Conservation (phyloP, 306 rosid species). For the Gillenia trifoliata region DNA sequence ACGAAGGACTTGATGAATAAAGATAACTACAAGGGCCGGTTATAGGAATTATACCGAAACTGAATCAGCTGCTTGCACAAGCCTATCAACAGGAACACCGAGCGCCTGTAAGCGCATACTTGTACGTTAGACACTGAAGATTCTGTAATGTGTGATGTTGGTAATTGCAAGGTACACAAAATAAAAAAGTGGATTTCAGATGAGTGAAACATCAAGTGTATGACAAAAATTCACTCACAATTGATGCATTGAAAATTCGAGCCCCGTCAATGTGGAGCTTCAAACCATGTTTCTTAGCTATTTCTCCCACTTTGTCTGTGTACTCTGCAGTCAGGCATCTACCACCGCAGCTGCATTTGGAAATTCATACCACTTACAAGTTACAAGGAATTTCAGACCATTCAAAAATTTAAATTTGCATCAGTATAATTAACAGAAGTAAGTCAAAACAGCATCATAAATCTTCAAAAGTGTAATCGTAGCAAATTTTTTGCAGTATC, state of each 20-base stretch:
- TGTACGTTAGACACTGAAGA: constrained; percentile 13
- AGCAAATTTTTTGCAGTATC: too few relatives aligned
- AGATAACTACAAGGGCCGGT: not conserved
- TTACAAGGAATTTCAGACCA: not conserved
- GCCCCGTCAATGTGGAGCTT: constrained; percentile 98
- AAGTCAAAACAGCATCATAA: not conserved
- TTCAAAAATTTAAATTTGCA: too few relatives aligned
- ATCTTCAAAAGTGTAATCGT: too few relatives aligned
- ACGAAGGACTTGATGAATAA: not conserved
- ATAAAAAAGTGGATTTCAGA: not conserved
- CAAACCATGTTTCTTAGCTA: constrained; percentile 81
- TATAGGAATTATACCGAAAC: constrained; percentile 43
- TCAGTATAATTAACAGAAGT: too few relatives aligned
- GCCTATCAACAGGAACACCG: constrained; percentile 80
- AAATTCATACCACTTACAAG: not conserved
- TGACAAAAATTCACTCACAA: constrained; percentile 42
- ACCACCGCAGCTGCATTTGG: constrained; percentile 76
- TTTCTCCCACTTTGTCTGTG: constrained; percentile 75
- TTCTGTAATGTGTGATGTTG: not conserved
- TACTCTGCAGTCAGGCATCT: constrained; percentile 79
- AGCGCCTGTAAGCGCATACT: constrained; percentile 66
- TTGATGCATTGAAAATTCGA: constrained; percentile 82
- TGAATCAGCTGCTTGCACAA: constrained; percentile 89
- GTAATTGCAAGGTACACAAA: not conserved
- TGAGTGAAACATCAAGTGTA: not conserved